Percentiles rank a stretch among this genome's conserved stretches.
Evolutionary conservation across 1,139 yeast species (phyloP).

Genomic region (Candida glucosophila): DNA sequence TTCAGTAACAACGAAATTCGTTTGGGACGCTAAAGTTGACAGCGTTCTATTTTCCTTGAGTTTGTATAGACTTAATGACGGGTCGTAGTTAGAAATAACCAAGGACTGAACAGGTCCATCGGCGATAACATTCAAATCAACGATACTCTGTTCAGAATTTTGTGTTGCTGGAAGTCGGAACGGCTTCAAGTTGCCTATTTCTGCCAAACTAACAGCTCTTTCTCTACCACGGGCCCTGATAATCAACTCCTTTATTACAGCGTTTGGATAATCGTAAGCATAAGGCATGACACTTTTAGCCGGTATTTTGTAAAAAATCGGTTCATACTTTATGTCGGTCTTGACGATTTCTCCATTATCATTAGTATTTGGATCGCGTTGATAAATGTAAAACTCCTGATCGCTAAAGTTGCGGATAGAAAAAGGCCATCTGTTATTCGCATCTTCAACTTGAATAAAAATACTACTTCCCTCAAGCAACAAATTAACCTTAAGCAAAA

Average conservation of each 20-base stretch:
- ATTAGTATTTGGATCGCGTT: constrained; percentile 73
- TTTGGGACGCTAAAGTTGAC: constrained; percentile 24
- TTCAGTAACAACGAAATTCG: constrained; percentile 57
- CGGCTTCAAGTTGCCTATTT: constrained; percentile 85
- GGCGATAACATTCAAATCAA: constrained; percentile 87
- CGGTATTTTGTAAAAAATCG: constrained; percentile 72
- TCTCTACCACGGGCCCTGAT: constrained; percentile 67
- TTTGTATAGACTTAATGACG: constrained; percentile 67
- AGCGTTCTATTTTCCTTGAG: constrained; percentile 22
- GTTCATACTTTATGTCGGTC: constrained; percentile 48
- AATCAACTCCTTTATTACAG: constrained; percentile 70
- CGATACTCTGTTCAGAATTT: constrained; percentile 41
- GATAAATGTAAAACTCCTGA: constrained; percentile 75
- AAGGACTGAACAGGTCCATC: constrained; percentile 93
- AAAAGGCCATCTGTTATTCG: constrained; percentile 83
- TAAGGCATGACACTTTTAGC: constrained; percentile 95
- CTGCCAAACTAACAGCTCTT: constrained; percentile 77
- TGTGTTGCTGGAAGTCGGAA: constrained; percentile 58
- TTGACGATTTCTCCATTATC: constrained; percentile 58
- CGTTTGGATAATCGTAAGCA: constrained; percentile 96
- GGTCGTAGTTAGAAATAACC: constrained; percentile 76
- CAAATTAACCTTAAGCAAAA: constrained; percentile 63
- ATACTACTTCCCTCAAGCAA: constrained; percentile 74
- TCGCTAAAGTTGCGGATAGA: constrained; percentile 86
- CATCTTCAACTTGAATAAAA: constrained; percentile 66